phyloP scores from a whole-genome alignment of 2,329 filamentous ascomycete species.

The Trematosphaeria pertusa region DNA sequence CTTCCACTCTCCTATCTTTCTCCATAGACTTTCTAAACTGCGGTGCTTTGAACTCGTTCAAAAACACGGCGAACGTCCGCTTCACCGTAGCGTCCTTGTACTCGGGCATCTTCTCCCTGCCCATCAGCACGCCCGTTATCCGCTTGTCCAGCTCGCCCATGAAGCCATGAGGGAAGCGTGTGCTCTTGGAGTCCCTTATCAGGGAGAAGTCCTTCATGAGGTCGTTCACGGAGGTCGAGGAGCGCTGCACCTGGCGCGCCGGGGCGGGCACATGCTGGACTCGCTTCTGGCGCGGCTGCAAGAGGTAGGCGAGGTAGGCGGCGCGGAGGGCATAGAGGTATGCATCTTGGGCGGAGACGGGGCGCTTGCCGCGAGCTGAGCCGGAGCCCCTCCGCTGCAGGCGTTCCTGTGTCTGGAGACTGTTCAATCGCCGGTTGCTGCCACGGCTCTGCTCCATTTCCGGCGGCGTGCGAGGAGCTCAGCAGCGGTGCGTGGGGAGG shows the following conservation, averaged over 20 bases:
- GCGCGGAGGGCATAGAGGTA: conserved; percentile 90
- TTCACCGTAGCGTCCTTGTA: conserved; percentile 92
- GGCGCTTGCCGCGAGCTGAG: conserved; percentile 47
- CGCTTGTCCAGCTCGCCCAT: conserved; percentile 76
- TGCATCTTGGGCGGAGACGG: conserved; percentile 72
- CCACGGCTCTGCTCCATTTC: conserved; percentile 41
- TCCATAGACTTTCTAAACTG: conserved; percentile 90
- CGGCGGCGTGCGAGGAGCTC: conserved; percentile 14
- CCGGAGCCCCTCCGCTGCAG: conserved; percentile 47
- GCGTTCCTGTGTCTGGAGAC: conserved; percentile 49
- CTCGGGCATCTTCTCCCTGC: conserved; percentile 82
- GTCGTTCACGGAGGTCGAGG: conserved; percentile 77
- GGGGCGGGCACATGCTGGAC: conserved; percentile 78
- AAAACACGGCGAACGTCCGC: conserved; percentile 90
- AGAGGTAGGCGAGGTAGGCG: conserved; percentile 89
- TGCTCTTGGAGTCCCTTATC: conserved; percentile 72
- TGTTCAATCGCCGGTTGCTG: conserved; percentile 51
- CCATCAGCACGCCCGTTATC: conserved; percentile 79
- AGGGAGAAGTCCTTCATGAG: conserved; percentile 86
- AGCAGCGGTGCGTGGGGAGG: conserved; percentile 20
- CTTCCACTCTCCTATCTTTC: conserved; percentile 91
- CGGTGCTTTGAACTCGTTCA: conserved; percentile 89
- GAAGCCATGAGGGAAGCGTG: conserved; percentile 74
- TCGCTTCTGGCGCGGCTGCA: conserved; percentile 88
- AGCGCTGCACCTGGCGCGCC: conserved; percentile 69